Conservation (phyloP, 768 basidiomycete genomes). For the Asterophora lycoperdoides region DNA sequence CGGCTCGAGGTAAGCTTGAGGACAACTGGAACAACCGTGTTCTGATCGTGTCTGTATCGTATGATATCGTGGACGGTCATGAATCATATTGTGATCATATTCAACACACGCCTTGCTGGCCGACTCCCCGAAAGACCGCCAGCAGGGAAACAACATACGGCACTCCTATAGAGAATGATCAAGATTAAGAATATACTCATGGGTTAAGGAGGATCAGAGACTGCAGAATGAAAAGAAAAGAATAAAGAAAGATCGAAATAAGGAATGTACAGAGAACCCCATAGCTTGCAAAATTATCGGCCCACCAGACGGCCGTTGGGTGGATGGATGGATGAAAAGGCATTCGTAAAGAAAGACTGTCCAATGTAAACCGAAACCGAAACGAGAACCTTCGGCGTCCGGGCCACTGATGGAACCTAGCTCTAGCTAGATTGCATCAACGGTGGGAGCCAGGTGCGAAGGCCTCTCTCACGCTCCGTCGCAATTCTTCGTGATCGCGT, state of each 20-base stretch:
- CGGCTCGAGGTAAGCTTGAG: no score
- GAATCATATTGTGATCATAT: constrained; percentile 10
- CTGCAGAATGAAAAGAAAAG: constrained; percentile 5
- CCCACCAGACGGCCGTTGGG: constrained; percentile 3
- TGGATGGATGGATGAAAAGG: neutral
- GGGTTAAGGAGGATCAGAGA: constrained; percentile 2
- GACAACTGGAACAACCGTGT: no score
- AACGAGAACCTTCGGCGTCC: neutral
- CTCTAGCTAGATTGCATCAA: constrained; percentile 23
- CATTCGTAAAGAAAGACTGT: constrained; percentile 3
- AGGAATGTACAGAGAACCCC: constrained; percentile 18
- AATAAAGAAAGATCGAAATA: constrained; percentile 10
- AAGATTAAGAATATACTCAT: constrained; percentile 7
- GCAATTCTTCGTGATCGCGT: constrained; percentile 74
- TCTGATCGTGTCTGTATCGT: no score
- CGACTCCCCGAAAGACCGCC: constrained; percentile 8
- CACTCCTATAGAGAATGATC: constrained; percentile 7
- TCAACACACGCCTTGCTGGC: constrained; percentile 6
- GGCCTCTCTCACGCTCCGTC: constrained; percentile 79
- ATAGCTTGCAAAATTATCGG: constrained; percentile 9
- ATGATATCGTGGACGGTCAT: neutral
- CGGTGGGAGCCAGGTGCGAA: constrained; percentile 64
- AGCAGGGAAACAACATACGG: constrained; percentile 10
- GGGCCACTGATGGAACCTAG: neutral
- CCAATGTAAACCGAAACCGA: constrained; percentile 9